Base-by-base conservation (phyloP, 2,329 filamentous ascomycete genomes). In the Xylariaceae sp. region DNA sequence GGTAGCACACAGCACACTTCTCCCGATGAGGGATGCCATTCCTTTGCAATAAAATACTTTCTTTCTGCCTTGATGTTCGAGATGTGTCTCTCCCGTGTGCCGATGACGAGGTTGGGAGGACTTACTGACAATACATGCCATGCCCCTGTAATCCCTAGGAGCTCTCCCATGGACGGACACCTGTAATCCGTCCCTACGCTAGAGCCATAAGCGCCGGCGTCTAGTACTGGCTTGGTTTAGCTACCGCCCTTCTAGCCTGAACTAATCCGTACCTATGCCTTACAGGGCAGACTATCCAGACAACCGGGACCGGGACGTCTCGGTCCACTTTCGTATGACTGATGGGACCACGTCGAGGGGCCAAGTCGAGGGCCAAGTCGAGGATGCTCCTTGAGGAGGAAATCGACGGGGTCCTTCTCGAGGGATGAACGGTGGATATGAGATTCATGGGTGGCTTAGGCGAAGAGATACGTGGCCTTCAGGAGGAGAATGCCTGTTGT, bases 401-500 rank as follows among this genome's bases (percentile, higher is more conserved):
- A 13, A 65, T 72, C 35, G 66, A 70, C 18, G 61, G 62, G 35
- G 69, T 30, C 5, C 69, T 44, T 62, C 64, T 10, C 54, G 64
- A 34, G 62, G 70, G 66, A 68, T 75, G 56, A 69, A 71, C 39
- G 66, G 66, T 72, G 70, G 4, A 63, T 56, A 5, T 62, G 66
- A 4, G 67, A 67, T 49, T 58, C 63, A 4, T 65, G 75, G 2
- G 53, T 66, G 7, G 65, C 69, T 1, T 70, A 76, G n/a, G 74
- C 73, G n/a, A 74, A 74, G 57, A 30, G 23, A 30, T 5, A 30
- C 23, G 23, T 4, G 23, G 23, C 4, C 23, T 85, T 1, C 85
- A 83, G 61, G 78, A 77, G 39, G 80, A 85, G 51, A 83, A 82
- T 64, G 73, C 77, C 2, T 82, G 86, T 66, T 88, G 85, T 73